A percentile compares a stretch with the other conserved stretches of the same genome.
Conservation (phyloP, 2,329 filamentous ascomycete species). For the Curvularia sp. region DNA sequence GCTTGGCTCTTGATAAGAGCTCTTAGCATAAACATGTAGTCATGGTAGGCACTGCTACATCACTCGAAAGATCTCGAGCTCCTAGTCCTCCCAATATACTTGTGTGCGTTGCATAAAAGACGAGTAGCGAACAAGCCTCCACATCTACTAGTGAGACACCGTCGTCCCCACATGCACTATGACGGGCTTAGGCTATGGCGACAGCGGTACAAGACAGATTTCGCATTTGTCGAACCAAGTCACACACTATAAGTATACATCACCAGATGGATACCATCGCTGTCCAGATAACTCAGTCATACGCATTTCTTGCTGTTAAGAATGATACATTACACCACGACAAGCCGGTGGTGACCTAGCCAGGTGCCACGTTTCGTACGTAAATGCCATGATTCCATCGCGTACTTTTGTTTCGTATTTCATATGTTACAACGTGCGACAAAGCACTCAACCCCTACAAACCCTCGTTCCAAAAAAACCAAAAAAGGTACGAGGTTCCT, state of each 20-base stretch:
- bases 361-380: slow-evolving; percentile 11
- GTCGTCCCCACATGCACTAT: too few species aligned
- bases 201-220: too few species aligned
- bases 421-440: slow-evolving; percentile 23
- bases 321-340: slow-evolving; percentile 20
- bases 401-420: slow-evolving; percentile 19
- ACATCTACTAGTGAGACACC: too few species aligned
- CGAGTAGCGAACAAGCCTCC: neutral
- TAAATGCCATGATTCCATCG: slow-evolving; percentile 17
- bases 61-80: too few species aligned
- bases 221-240: too few species aligned
- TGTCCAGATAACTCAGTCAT: neutral
- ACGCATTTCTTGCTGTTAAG: slow-evolving; percentile 8
- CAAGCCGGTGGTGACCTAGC: slow-evolving; percentile 7
- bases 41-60: too few species aligned
- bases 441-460: slow-evolving; percentile 12
- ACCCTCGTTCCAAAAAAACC: slow-evolving; percentile 10
- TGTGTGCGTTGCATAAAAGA: neutral
- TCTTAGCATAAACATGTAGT: too few species aligned
- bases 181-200: too few species aligned
- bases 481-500: slow-evolving; percentile 5
- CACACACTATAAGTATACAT: neutral
- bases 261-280: neutral
- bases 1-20: too few species aligned
- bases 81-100: too few species aligned